Base-by-base conservation (phyloP, 2,329 filamentous ascomycete genomes). In the Fusarium albosuccineum region DNA sequence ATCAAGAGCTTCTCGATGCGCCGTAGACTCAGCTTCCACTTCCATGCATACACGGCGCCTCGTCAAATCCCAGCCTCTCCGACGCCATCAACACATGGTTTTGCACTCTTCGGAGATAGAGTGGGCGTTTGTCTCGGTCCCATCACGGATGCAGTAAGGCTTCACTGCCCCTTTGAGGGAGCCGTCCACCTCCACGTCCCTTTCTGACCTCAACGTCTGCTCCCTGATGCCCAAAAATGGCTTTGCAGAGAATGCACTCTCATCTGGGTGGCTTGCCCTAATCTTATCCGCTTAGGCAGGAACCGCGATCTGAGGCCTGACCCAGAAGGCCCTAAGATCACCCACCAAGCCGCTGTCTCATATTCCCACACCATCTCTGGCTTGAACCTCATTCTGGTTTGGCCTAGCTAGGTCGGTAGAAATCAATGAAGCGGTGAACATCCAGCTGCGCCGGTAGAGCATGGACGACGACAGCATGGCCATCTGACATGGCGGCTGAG, bases 291-390 rank as follows among this genome's bases (percentile, higher is more conserved):
- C 48, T 50, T 49, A 57, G 54, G 49, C 49, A 66, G 54, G 61
- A 51, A 33, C 29, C n/a, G 48, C 29, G 51, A 57, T 34, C 40
- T 14, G n/a, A 27, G 50, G 17, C 16, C 17, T 33, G 29, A 53
- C 17, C 30, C 41, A 30, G 9, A 55, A 22, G 41, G 51, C 57
- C 61, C 65, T 55, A 22, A 22, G 46, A 67, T 61, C 46, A 37
- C 22, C 22, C 58, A 60, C 36, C 49, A 30, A 66, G 52, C 61
- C 57, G 49, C 52, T 68, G 65, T 67, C 65, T 68, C 65, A 68
- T 61, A 49, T 33, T 61, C 33, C 37, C 41, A 60, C 17, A 13
- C 39, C 46, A 48, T 57, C 13, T 57, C 33, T 39, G 40, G 44
- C 46, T 40, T 55, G 50, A 37, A 34, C 33, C 44, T 37, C 10